Base-by-base conservation (phyloP, 2,329 filamentous ascomycete species). In the Epichloe baconii region DNA sequence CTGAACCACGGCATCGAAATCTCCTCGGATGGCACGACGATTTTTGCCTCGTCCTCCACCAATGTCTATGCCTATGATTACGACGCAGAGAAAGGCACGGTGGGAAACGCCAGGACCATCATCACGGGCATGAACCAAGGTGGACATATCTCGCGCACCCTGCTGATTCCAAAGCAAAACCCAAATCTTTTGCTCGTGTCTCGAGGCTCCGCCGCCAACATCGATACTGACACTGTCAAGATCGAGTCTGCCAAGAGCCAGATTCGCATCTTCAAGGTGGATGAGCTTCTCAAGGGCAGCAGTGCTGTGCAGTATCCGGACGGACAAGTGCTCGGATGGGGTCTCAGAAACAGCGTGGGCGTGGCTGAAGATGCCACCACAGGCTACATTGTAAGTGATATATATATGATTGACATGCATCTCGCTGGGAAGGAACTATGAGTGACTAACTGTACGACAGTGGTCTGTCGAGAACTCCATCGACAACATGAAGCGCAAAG, bases 341-440 rank as follows among this genome's bases (percentile, higher is more conserved):
- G 84, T 17, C 69, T 88, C 26, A 72, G 83, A 31, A 88, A 88
- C 64, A 79, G 78, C 3, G 82, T 86, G 3, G 83, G 83, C 14
- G 66, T 87, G 4, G 81, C 71, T 31, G 80, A 84, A 62, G 70
- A 84, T 52, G 72, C 69, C 3, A 52, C 60, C 7, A 71, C 70
- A 2, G 72, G 75, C 4, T 66, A 68, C 19, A 69, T 78, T 49
- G 60, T 62, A 54, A 49, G 59, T 21, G 19, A 21, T 21, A 21
- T 21, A 21, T 15, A 4, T 2, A 34, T 35, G 44, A 35, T n/a
- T 14, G 4, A 21, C 44, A 11, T 15, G 34, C 26, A 3, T 11
- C n/a, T 42, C 17, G n/a, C 19, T 21, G 36, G n/a, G 26, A 10
- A 31, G 26, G 26, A 10, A 31, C 8, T 10, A 31, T 31, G 26